Conservation (phyloP, 345 rosid species). For the Streptanthus diversifolius region DNA sequence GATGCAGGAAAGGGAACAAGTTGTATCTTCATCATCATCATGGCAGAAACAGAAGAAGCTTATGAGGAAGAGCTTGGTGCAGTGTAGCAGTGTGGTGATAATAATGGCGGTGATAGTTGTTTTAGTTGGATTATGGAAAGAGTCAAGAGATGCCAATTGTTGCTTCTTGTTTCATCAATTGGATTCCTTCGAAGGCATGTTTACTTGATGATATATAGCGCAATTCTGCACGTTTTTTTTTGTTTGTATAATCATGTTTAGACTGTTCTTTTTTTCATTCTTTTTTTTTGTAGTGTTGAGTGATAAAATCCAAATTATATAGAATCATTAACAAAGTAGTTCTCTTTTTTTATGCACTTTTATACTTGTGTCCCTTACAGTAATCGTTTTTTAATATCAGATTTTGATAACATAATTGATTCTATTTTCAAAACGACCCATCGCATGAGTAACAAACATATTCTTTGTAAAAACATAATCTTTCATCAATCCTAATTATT, state of each 20-base stretch:
- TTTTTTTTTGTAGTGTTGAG: background rate
- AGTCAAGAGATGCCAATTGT: constrained; percentile 19
- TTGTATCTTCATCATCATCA: constrained; percentile 9
- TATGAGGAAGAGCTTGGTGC: constrained; percentile 15
- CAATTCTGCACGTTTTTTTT: background rate
- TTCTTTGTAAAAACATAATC: too few species aligned
- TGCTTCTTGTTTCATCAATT: constrained; percentile 31
- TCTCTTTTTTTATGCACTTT: background rate
- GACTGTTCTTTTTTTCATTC: background rate
- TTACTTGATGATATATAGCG: constrained; percentile 5
- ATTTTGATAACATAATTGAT: background rate
- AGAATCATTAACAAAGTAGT: constrained; percentile 15
- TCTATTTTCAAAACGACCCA: background rate
- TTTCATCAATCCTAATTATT: too few species aligned
- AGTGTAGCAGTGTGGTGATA: constrained; percentile 24
- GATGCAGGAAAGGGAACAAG: constrained; percentile 20
- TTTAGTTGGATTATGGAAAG: constrained; percentile 34
- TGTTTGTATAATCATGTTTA: constrained; percentile 13
- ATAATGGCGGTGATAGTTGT: constrained; percentile 28
- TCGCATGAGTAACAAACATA: too few species aligned
- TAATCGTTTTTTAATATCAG: background rate
- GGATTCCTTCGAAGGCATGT: constrained; percentile 25
- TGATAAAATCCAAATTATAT: background rate
- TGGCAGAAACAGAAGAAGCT: constrained; percentile 24
- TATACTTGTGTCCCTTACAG: background rate